Conservation (phyloP, 2,329 filamentous ascomycete species). For the Thyridium curvatum region DNA sequence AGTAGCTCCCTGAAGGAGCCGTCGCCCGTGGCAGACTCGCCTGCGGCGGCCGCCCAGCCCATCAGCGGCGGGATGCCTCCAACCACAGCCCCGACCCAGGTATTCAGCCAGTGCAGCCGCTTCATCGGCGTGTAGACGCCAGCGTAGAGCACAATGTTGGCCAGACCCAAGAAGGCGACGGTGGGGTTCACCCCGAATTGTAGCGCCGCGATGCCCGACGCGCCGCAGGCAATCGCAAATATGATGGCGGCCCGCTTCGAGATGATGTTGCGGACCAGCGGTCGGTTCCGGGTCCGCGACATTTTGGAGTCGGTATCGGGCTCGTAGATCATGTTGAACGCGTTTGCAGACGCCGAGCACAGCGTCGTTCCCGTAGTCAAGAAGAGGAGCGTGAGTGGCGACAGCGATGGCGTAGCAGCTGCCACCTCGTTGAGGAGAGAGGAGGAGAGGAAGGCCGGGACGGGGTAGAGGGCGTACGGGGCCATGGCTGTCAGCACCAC, state of each 20-base stretch:
- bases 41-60: constrained; percentile 95
- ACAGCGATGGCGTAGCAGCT: constrained; percentile 70
- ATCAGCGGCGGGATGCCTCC: constrained; percentile 93
- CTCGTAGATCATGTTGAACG: constrained; percentile 97
- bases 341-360: constrained; percentile 85
- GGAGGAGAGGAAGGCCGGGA: constrained; percentile 75
- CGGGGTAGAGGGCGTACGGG: constrained; percentile 87
- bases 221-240: constrained; percentile 72
- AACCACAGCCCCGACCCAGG: constrained; percentile 89
- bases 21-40: constrained; percentile 71
- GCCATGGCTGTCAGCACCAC: constrained; percentile 88
- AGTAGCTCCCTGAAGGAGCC: constrained; percentile 70
- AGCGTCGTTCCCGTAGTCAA: constrained; percentile 84
- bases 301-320: constrained; percentile 85
- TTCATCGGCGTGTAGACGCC: constrained; percentile 92
- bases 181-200: constrained; percentile 94
- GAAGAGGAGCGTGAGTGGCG: constrained; percentile 85
- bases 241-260: constrained; percentile 62
- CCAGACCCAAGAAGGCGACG: constrained; percentile 74
- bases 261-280: constrained; percentile 77
- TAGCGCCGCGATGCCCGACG: constrained; percentile 63
- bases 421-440: constrained; percentile 49
- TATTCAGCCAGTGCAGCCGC: constrained; percentile 78
- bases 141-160: constrained; percentile 86
- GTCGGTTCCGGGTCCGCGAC: constrained; percentile 86